phyloP scores from a whole-genome alignment of 805 yeast species.

The Teunomyces stri region DNA sequence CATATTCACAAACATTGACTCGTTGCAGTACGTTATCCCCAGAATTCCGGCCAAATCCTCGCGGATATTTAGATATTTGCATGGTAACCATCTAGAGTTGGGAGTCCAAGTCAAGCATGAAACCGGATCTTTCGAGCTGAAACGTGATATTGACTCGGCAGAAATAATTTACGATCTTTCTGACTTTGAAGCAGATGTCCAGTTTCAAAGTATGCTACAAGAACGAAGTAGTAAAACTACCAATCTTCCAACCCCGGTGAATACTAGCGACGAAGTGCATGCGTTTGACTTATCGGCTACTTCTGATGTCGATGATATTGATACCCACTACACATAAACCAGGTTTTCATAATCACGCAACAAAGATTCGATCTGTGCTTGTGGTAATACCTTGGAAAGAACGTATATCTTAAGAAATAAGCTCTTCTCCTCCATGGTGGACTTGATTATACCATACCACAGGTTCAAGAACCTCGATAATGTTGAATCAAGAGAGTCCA shows the following conservation, averaged over 20 bases:
- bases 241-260: neutral
- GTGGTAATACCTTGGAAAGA: slow-evolving; percentile 3
- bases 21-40: neutral
- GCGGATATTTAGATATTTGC: slow-evolving; percentile 4
- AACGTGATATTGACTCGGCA: slow-evolving; percentile 11
- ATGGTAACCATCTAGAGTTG: neutral
- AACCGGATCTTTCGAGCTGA: neutral
- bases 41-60: slow-evolving; percentile 9
- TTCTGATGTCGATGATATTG: slow-evolving; percentile 17
- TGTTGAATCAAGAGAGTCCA: neutral
- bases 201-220: slow-evolving; percentile 13
- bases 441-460: neutral
- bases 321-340: neutral
- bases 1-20: neutral
- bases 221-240: neutral
- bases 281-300: slow-evolving; percentile 14
- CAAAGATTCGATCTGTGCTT: neutral
- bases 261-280: slow-evolving; percentile 7
- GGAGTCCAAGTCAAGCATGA: slow-evolving; percentile 1
- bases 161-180: slow-evolving; percentile 20
- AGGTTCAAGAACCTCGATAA: neutral
- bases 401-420: neutral
- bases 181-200: slow-evolving; percentile 19
- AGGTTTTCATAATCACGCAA: slow-evolving; percentile 1
- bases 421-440: neutral